phyloP scores from a whole-genome alignment of 2,329 filamentous ascomycete genomes.

The Diaporthe citri region DNA sequence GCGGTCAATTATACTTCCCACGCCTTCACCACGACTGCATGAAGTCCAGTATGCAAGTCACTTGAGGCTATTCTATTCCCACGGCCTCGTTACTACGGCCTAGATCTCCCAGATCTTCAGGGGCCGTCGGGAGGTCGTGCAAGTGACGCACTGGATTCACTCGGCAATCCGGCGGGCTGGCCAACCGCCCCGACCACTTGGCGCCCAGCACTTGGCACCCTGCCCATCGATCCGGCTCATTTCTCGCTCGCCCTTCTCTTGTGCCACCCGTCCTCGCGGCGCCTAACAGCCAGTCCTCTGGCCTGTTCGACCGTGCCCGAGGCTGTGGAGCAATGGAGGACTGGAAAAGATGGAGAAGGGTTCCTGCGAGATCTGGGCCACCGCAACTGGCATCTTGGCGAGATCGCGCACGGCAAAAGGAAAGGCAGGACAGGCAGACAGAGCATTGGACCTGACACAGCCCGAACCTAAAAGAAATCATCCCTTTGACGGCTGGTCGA shows the following conservation, averaged over 20 bases:
- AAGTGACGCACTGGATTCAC: slow-evolving; percentile 28
- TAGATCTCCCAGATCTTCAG: slow-evolving; percentile 12
- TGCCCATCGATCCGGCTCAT: slow-evolving; percentile 24
- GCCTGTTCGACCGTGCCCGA: not conserved
- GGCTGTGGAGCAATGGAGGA: not conserved
- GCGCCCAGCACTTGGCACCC: slow-evolving; percentile 36
- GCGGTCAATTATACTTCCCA: not conserved
- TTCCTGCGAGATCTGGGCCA: not conserved
- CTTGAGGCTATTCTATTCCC: not conserved
- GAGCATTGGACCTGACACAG: slow-evolving; percentile 15
- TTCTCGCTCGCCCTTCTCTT: not conserved
- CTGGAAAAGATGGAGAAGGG: slow-evolving; percentile 4
- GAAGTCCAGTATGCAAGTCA: not conserved
- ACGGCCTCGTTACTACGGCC: not conserved
- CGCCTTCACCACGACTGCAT: not conserved
- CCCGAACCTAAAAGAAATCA: slow-evolving; percentile 15
- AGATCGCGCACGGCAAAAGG: not conserved
- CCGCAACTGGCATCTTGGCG: slow-evolving; percentile 21
- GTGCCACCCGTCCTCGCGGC: not conserved
- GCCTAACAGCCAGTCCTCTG: not conserved
- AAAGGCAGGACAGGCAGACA: not conserved
- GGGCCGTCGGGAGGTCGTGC: slow-evolving; percentile 14
- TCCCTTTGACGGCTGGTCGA: slow-evolving; percentile 18
- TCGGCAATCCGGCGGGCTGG: slow-evolving; percentile 24
- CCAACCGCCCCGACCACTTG: slow-evolving; percentile 31